Evolutionary conservation across 441 rosid species (phyloP).

Genomic region (Euphorbia schlechtendalii): DNA sequence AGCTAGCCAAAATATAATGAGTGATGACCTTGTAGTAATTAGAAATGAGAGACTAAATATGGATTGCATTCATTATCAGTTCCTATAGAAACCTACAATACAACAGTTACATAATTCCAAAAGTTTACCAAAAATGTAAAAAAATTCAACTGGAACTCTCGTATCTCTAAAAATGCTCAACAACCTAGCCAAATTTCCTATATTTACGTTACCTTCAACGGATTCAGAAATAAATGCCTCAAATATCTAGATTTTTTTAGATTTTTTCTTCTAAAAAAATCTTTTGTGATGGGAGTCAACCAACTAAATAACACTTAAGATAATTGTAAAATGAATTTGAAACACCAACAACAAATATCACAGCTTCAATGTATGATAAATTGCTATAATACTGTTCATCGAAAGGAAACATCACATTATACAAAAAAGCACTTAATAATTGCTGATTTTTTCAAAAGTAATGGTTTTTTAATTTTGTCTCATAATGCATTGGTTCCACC

Average conservation of each 20-base stretch:
- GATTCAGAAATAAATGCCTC: background rate
- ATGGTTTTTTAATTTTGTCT: background rate
- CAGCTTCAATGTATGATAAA: background rate
- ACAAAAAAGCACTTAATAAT: conserved; percentile 12
- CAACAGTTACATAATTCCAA: background rate
- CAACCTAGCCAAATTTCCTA: background rate
- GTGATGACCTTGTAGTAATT: too few relatives aligned
- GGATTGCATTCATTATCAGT: background rate
- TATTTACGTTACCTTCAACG: background rate
- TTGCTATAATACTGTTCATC: background rate
- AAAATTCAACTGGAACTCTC: background rate
- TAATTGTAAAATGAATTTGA: too few relatives aligned
- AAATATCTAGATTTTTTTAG: background rate
- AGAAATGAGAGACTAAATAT: background rate
- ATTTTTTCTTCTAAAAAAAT: background rate
- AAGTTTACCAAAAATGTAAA: background rate
- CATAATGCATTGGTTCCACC: background rate
- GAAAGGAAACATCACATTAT: too few relatives aligned
- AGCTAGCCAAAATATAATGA: too few relatives aligned
- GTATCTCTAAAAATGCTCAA: background rate
- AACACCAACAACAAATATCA: background rate
- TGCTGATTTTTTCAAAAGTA: conserved; percentile 22
- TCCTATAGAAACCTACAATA: background rate
- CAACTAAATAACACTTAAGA: too few relatives aligned
- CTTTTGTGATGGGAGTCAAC: background rate